Percentiles rank a stretch among this genome's conserved stretches.
phyloP scores from a whole-genome alignment of 2,329 filamentous ascomycete species.

The Ascochyta rabiei region DNA sequence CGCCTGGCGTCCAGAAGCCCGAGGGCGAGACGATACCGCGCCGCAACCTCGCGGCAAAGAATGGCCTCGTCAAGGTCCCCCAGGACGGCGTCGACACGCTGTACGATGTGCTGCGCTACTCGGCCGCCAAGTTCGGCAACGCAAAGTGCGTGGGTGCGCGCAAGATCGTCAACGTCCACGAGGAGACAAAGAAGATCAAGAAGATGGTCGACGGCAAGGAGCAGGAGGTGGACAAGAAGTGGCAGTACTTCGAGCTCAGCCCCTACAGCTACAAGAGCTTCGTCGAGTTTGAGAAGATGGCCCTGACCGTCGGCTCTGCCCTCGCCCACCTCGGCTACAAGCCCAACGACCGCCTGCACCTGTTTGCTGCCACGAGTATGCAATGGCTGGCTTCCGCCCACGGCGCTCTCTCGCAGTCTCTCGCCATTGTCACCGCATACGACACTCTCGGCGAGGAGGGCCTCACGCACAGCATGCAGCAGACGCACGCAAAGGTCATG shows the following conservation, averaged over 20 bases:
- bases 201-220: slow-evolving; percentile 84
- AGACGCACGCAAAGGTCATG: slow-evolving; percentile 81
- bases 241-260: slow-evolving; percentile 86
- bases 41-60: slow-evolving; percentile 72
- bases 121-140: slow-evolving; percentile 63
- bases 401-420: slow-evolving; percentile 78
- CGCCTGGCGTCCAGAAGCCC: slow-evolving; percentile 69
- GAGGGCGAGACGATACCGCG: slow-evolving; percentile 85
- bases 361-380: slow-evolving; percentile 80
- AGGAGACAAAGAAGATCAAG: slow-evolving; percentile 86
- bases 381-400: slow-evolving; percentile 87
- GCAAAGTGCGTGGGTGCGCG: slow-evolving; percentile 67
- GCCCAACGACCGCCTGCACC: slow-evolving; percentile 72
- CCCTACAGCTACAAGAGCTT: slow-evolving; percentile 79
- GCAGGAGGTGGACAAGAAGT: slow-evolving; percentile 84
- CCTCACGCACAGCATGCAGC: slow-evolving; percentile 81
- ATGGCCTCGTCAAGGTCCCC: slow-evolving; percentile 71
- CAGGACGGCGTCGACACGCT: slow-evolving; percentile 74
- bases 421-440: slow-evolving; percentile 93
- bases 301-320: slow-evolving; percentile 72
- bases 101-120: slow-evolving; percentile 77
- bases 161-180: slow-evolving; percentile 76
- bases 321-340: slow-evolving; percentile 75
- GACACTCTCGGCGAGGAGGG: slow-evolving; percentile 88
- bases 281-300: slow-evolving; percentile 75